A percentile compares a stretch with the other conserved stretches of the same genome.
Evolutionary conservation across 2,329 filamentous ascomycete genomes (phyloP).

Genomic region (Aspergillus glaucus): DNA sequence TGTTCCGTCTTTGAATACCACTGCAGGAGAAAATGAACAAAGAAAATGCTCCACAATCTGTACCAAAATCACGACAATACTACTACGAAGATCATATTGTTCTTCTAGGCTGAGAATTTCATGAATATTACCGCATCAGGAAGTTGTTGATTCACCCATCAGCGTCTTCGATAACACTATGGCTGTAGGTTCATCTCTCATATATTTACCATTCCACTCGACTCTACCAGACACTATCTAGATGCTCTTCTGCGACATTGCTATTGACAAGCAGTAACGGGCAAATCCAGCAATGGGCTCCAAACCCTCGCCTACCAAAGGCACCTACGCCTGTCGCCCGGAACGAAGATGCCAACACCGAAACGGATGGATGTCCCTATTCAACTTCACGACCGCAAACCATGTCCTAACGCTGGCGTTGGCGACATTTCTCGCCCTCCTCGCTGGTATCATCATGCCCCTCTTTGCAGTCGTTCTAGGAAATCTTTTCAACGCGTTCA

Average conservation of each 20-base stretch:
- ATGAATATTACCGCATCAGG: no score
- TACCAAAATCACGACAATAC: no score
- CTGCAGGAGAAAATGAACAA: no score
- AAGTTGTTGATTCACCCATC: no score
- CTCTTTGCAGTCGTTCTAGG: slow-evolving; percentile 66
- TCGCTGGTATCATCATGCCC: slow-evolving; percentile 59
- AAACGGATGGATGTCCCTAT: slow-evolving; percentile 52
- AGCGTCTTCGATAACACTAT: no score
- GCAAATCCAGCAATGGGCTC: background rate
- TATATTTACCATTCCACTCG: background rate
- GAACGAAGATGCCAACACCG: background rate
- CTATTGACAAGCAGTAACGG: background rate
- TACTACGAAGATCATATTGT: no score
- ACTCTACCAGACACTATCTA: background rate
- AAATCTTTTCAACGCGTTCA: slow-evolving; percentile 65
- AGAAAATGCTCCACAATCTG: no score
- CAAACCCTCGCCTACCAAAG: background rate
- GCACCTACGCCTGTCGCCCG: background rate
- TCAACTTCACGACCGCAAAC: slow-evolving; percentile 61
- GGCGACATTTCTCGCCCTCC: slow-evolving; percentile 52
- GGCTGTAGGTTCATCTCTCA: background rate
- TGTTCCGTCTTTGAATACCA: no score
- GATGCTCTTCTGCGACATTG: background rate
- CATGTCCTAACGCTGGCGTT: slow-evolving; percentile 52
- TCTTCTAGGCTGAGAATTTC: no score